Evolutionary conservation across 2,329 filamentous ascomycete genomes (phyloP).

Genomic region (Arachnomyces sp.): DNA sequence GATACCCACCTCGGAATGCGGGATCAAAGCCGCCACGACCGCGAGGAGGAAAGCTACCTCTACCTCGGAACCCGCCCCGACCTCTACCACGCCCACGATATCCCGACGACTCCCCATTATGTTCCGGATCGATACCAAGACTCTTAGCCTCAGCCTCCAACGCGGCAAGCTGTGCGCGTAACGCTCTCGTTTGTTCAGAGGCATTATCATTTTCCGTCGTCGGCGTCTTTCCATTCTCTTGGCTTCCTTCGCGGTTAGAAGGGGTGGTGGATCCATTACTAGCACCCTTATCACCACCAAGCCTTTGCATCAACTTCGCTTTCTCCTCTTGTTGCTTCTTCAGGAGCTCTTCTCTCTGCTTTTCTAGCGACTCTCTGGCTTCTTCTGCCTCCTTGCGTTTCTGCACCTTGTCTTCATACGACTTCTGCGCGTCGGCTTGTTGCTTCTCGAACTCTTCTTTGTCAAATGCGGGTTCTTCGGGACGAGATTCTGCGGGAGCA

Average conservation of each 20-base stretch:
- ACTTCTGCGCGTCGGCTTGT: conserved; percentile 51
- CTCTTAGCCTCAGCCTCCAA: conserved; percentile 50
- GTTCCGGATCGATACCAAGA: conserved; percentile 42
- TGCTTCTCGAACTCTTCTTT: conserved; percentile 46
- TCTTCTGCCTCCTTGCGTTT: conserved; percentile 47
- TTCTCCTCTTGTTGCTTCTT: conserved; percentile 51
- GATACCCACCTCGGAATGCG: conserved; percentile 31
- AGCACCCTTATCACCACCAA: conserved; percentile 36
- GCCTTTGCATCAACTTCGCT: conserved; percentile 40
- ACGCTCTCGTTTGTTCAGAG: conserved; percentile 43
- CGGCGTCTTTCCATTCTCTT: conserved; percentile 6
- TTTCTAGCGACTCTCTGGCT: conserved; percentile 46
- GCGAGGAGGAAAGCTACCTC: conserved; percentile 19
- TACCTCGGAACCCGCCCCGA: conserved; percentile 27
- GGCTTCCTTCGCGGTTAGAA: conserved; percentile 16
- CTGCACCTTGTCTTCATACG: conserved; percentile 47
- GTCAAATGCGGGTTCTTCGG: conserved; percentile 43
- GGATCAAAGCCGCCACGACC: conserved; percentile 33
- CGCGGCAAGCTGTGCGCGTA: conserved; percentile 48
- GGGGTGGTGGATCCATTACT: conserved; percentile 22
- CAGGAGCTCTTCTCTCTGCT: conserved; percentile 43
- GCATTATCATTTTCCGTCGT: conserved; percentile 26
- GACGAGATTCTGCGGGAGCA: conserved; percentile 14
- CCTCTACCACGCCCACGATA: conserved; percentile 21
- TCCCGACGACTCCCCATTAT: conserved; percentile 15